Base-by-base conservation (phyloP, 176 grass and related monocot genomes). In the Tillandsia fasciculata region DNA sequence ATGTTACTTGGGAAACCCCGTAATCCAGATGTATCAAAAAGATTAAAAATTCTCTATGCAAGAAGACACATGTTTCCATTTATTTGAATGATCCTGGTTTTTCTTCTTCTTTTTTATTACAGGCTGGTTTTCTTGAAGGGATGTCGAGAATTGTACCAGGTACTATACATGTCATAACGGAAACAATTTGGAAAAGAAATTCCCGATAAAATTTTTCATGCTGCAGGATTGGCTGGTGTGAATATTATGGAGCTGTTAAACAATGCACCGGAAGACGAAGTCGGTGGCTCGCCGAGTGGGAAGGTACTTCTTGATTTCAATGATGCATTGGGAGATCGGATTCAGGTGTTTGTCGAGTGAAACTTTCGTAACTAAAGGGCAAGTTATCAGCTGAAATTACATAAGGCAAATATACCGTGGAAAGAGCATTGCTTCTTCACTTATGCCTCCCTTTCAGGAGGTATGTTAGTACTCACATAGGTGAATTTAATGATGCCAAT, bases 101-200 rank as follows among this genome's bases (percentile, higher is more conserved):
- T 61, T 22, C 56, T 61, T 61, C 0, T 57, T 6, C 42, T 65
- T 78, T 26, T 78, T 13, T 74, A 22, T 69, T 59, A 85, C 86
- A 99, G 94, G 94, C 89, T 64, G 94, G 89, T 49, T 99, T 99
- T 72, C 71, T 99, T 81, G 94, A 99, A 87, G 94, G 94, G 59
- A 83, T 92, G 76, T 83, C 82, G 82, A 87, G 64, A 73, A 65
- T 90, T 68, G 90, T 97, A 71, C 89, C 89, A 92, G 94, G 94
- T 97, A 67, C 52, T 53, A 15, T 26, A 50, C 52, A 50, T 42
- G 22, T 9, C 0, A 23, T 70, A 48, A 27, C 28, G 54, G 9
- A 58, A 66, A 20, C 7, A 74, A 64, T 18, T 8, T 51, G 26
- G 2, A 7, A 8, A 26, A 10, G 9, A 61, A 68, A 12, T 26